Conservation (phyloP, 2,329 filamentous ascomycete genomes). For the Stagonosporopsis cucurbitacearum region DNA sequence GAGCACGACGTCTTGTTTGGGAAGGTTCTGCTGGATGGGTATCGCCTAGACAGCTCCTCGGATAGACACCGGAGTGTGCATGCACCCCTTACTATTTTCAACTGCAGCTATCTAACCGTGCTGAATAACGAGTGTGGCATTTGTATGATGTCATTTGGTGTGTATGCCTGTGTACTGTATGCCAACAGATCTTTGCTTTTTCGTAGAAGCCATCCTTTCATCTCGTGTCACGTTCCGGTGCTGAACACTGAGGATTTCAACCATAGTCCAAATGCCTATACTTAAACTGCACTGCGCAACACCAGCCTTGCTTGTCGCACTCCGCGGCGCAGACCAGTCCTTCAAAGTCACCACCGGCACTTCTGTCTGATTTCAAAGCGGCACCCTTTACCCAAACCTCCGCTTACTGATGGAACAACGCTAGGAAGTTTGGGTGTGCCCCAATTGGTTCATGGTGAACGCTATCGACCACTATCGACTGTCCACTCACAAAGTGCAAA, state of each 20-base stretch:
- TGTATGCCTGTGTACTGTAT: background rate
- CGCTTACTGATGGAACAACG: slow-evolving; percentile 2
- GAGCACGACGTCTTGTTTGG: too few relatives aligned
- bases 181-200: background rate
- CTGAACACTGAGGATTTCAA: background rate
- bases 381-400: slow-evolving; percentile 6
- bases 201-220: background rate
- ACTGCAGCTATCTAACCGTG: background rate
- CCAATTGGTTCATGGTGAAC: slow-evolving; percentile 9
- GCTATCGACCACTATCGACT: slow-evolving; percentile 3
- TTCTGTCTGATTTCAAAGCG: slow-evolving; percentile 16
- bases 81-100: background rate
- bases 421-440: slow-evolving; percentile 6
- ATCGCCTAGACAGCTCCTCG: too few relatives aligned
- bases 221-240: too few relatives aligned
- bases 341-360: slow-evolving; percentile 4
- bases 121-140: background rate
- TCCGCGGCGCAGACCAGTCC: background rate
- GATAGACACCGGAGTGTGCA: background rate
- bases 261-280: background rate
- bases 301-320: background rate
- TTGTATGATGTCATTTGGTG: background rate
- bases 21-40: too few relatives aligned
- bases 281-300: background rate
- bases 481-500: slow-evolving; percentile 10